phyloP scores from a whole-genome alignment of 2,329 filamentous ascomycete genomes.

The Cladosporium cucumerinum region DNA sequence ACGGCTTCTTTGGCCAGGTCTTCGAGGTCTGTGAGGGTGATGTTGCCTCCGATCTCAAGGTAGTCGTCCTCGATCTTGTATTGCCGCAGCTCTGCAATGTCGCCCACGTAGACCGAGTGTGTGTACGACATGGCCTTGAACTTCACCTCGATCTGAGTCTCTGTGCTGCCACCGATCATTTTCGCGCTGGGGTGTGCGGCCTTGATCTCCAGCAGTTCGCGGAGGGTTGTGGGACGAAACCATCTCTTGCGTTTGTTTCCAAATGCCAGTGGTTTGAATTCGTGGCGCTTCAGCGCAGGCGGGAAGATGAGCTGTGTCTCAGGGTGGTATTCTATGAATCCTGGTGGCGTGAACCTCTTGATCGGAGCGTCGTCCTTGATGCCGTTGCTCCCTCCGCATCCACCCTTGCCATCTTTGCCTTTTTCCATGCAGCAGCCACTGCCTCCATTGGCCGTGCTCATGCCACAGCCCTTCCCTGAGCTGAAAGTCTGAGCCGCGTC shows the following conservation, averaged over 20 bases:
- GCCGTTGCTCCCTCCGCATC: slow-evolving; percentile 58
- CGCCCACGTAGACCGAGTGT: slow-evolving; percentile 85
- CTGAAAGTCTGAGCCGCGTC: slow-evolving; percentile 88
- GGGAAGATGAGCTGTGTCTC: slow-evolving; percentile 96
- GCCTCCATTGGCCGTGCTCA: slow-evolving; percentile 56
- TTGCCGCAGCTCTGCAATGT: slow-evolving; percentile 83
- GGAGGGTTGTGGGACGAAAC: slow-evolving; percentile 82
- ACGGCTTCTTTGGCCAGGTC: slow-evolving; percentile 76
- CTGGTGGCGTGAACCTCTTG: slow-evolving; percentile 74
- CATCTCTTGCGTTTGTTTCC: slow-evolving; percentile 93
- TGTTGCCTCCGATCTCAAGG: slow-evolving; percentile 90
- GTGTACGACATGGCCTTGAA: slow-evolving; percentile 94
- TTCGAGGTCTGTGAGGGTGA: slow-evolving; percentile 88
- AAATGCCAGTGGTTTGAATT: slow-evolving; percentile 77
- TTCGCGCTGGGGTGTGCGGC: slow-evolving; percentile 79
- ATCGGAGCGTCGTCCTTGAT: slow-evolving; percentile 43
- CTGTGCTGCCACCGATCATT: slow-evolving; percentile 91
- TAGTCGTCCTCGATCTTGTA: slow-evolving; percentile 76
- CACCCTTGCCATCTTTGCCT: slow-evolving; percentile 49
- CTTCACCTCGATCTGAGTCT: slow-evolving; percentile 97
- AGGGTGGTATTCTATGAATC: slow-evolving; percentile 90
- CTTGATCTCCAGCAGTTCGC: slow-evolving; percentile 91
- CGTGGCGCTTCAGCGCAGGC: slow-evolving; percentile 75
- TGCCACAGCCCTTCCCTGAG: slow-evolving; percentile 50
- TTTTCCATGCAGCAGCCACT: slow-evolving; percentile 70